Conservation (phyloP, 1,139 yeast species). For the Suhomyces kunorum region DNA sequence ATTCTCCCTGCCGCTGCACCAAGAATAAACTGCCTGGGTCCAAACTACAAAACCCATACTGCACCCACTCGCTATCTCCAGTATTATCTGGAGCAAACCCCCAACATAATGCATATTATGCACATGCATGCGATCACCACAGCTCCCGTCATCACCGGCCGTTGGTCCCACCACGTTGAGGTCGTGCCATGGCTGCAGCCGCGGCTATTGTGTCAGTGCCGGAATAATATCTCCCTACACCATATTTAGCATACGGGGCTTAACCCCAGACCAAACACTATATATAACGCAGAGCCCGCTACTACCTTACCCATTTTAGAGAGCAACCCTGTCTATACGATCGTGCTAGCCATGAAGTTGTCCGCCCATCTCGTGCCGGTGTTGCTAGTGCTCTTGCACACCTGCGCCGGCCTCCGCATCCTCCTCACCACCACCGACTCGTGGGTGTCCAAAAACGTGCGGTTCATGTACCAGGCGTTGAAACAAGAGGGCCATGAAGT, state of each 20-base stretch:
- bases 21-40: no score
- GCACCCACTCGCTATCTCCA: no score
- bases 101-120: no score
- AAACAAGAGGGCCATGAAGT: conserved; percentile 34
- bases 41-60: no score
- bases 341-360: conserved; percentile 5
- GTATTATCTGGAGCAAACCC: no score
- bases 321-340: not conserved
- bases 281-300: conserved; percentile 1
- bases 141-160: no score
- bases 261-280: not conserved
- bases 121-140: not conserved
- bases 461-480: conserved; percentile 31
- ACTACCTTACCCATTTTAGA: not conserved
- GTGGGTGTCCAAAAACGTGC: conserved; percentile 42
- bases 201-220: not conserved
- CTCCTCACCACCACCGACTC: conserved; percentile 38
- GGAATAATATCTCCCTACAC: conserved; percentile 1
- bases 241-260: conserved; percentile 11
- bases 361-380: conserved; percentile 2
- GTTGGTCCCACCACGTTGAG: conserved; percentile 4
- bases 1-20: no score
- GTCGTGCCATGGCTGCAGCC: not conserved
- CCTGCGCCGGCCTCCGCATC: conserved; percentile 28
- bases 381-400: conserved; percentile 8